Evolutionary conservation across 805 yeast species (phyloP), one percentile per base, ranked within the genome.

Genomic region (Ogataea saltuana): DNA sequence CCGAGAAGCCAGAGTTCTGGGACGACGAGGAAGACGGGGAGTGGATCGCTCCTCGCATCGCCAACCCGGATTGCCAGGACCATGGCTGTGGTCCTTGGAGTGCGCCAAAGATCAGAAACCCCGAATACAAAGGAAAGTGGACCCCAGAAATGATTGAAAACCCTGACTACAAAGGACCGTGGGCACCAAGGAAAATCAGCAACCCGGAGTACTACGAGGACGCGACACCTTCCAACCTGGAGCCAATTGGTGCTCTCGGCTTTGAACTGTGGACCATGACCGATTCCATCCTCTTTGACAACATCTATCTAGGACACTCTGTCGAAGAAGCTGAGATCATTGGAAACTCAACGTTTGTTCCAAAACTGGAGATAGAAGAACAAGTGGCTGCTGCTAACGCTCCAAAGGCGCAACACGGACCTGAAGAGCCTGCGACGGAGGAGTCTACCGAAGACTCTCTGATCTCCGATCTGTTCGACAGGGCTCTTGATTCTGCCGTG

Each of bases 241-340:
- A 78, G 53, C 78, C 81, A 25, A 78, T 88, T 50, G 90, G 89
- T 18, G 95, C 85, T 9, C 55, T 88, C 33, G 96, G 95, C 7
- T 86, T 90, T 58, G 97, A 89, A 64, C 69, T 89, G 50, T 89
- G 96, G 96, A 78, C 91, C 35, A 84, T 89, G 82, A 83, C 86
- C 50, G 72, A 73, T 32, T 78, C 85, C 38, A 77, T 88, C 39
- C 54, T 86, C 61, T 87, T 89, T 60, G 88, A 88, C 62, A 87
- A 89, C 67, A 78, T 89, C 48, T 90, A 89, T 61, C 63, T 89
- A 48, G 97, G 97, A 22, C 90, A 87, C 59, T 80, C 86, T 1
- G 69, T 89, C n/a, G 70, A 68, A 28, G 96, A 89, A 58, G 97
- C 97, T 10, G 96, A 90, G 68, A 44, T 59, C 8, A 71, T 89